Base-by-base conservation (phyloP, 2,329 filamentous ascomycete genomes). In the Calonectria montana region DNA sequence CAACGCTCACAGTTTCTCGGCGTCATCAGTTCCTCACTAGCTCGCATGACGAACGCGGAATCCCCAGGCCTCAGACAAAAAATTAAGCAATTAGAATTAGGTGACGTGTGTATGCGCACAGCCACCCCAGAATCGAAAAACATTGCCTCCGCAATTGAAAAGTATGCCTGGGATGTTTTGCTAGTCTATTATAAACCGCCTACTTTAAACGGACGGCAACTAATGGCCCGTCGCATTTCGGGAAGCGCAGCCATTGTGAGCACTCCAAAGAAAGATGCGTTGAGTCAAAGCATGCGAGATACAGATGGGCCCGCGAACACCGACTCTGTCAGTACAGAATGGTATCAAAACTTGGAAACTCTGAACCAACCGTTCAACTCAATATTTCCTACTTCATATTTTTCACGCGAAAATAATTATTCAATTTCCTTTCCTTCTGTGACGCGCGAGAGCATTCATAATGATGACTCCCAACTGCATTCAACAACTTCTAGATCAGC, bases 21-120 rank as follows among this genome's bases (percentile, higher is more conserved):
- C 0, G 72, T 76, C 9, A 81, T 84, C 47, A 72, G 80, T 10
- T 76, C 74, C 13, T 83, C 80, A 4, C 66, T 85, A 21, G 74
- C 79, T 21, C 76, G 81, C 16, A 80, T 85, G 81, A 76, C 63
- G 27, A 71, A 77, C 57, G 81, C 82, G 13, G 81, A 85, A 71
- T 84, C 83, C 7, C 81, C 82, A 3, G 72, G 69, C 25, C 71
- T 84, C 18, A 80, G 81, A 53, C 78, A 80, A 59, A 82, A 81
- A 59, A 64, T 81, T 18, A 47, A 71, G 4, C 31, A 48, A 43
- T 50, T 74, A 43, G 77, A 1, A 48, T 27, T 21, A 12, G 29
- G 10, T 31, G 5, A 12, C 5, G 21, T 13, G 2, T n/a, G 7
- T 23, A n/a, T 13, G 4, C 27, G 21, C 4, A n/a, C 37, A 9